phyloP scores from a whole-genome alignment of 345 rosid genomes.

The Gossypium stocksii region DNA sequence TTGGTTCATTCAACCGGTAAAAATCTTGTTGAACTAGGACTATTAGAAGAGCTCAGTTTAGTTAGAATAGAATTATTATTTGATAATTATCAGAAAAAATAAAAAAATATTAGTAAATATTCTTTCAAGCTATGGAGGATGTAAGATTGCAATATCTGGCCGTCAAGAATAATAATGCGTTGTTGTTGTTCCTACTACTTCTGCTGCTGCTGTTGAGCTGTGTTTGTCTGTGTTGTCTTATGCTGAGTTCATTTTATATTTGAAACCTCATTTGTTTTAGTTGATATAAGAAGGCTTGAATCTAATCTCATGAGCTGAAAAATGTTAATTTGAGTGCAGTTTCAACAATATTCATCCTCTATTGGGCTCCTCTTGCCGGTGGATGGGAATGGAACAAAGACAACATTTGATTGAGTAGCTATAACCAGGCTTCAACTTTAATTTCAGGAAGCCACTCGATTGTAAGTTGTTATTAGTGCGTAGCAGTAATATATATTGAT shows the following conservation, averaged over 20 bases:
- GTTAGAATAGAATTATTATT: not conserved
- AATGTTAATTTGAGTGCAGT: slow-evolving; percentile 28
- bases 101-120: not conserved
- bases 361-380: slow-evolving; percentile 14
- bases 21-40: not conserved
- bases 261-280: not conserved
- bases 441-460: not conserved
- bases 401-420: not conserved
- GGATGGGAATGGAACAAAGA: not conserved
- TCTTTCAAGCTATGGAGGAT: not conserved
- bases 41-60: not conserved
- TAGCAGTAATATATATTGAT: not conserved
- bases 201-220: not conserved
- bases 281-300: not conserved
- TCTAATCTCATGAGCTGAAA: not conserved
- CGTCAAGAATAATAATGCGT: not conserved
- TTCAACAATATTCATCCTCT: slow-evolving; percentile 29
- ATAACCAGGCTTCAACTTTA: not conserved
- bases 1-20: not conserved
- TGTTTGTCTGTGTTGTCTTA: not conserved
- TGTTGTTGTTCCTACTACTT: not conserved
- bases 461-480: not conserved
- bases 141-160: not conserved
- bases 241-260: not conserved
- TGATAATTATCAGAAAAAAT: not conserved